Evolutionary conservation across 805 yeast genomes (phyloP), one percentile per base, ranked within the genome.

Genomic region (Wickerhamiella bombiphila): DNA sequence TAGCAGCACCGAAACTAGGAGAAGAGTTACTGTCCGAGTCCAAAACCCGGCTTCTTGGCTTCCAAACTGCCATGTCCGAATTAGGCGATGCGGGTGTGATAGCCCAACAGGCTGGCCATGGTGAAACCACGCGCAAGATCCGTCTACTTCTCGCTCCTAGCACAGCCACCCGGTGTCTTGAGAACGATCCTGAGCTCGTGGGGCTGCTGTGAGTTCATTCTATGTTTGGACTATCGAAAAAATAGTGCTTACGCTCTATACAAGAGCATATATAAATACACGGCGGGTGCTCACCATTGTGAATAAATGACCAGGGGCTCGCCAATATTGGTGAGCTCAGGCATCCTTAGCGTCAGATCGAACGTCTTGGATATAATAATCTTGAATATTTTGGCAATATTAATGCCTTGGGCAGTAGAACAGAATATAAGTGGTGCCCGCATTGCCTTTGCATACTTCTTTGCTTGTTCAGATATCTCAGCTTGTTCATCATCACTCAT

Each of bases 321-420:
- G n/a, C 97, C 98, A 18, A 75, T 69, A 43, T 76, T 76, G 32
- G 68, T 69, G 30, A 85, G 77, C 57, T 88, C 96, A 2, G 91
- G 93, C 15, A 88, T 67, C 35, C 78, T 79, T 48, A 88, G 63
- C 46, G 74, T 75, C 49, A 88, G 63, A 55, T 85, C 94, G 56
- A 88, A 88, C 3, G 93, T 91, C 55, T 85, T 86, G 19, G 94
- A 78, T 32, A 88, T 70, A 20, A 88, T 77, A 29, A 88, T 74
- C 58, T 91, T 91, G 65, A 88, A 88, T 20, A 88, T 83, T 60
- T 86, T 86, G 54, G 86, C 95, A 17, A 88, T 80, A 49, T 88
- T 91, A 44, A 91, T 81, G 2, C 95, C 82, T 48, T 81, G 88
- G 48, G 85, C 74, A 0, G 97, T 81, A 6, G 96, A 86, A 49